These are phyloP conservation scores for Cytospora schulzeri DNA, from an alignment of 2,329 filamentous ascomycete species.

Conservation along the genomic window DNA sequence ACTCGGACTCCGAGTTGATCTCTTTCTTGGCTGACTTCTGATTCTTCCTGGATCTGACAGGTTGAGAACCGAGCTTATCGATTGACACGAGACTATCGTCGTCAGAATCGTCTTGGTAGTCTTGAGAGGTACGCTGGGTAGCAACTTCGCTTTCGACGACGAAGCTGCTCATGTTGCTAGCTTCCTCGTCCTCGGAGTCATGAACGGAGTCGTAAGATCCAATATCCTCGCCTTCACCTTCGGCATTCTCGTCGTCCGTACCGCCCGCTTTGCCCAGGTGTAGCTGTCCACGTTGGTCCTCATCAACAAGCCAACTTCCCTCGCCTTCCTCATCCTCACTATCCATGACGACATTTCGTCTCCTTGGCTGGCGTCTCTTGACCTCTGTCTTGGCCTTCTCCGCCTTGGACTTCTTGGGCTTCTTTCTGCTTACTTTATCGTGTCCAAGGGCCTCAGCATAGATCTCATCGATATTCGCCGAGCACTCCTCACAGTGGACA, in stretches of 20 bases:
- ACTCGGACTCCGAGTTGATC: slow-evolving; percentile 39
- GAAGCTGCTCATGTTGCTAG: slow-evolving; percentile 58
- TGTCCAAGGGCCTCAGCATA: slow-evolving; percentile 47
- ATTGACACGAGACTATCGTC: slow-evolving; percentile 43
- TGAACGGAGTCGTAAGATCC: slow-evolving; percentile 67
- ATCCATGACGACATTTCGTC: slow-evolving; percentile 61
- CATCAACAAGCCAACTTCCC: slow-evolving; percentile 78
- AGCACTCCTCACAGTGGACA: slow-evolving; percentile 68
- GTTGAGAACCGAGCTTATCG: slow-evolving; percentile 40
- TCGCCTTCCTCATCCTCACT: slow-evolving; percentile 70
- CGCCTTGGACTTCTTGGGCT: slow-evolving; percentile 37
- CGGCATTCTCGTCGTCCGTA: slow-evolving; percentile 83
- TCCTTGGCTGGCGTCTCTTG: slow-evolving; percentile 44
- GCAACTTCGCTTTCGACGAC: slow-evolving; percentile 54
- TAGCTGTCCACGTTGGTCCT: slow-evolving; percentile 61
- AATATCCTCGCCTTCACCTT: slow-evolving; percentile 81
- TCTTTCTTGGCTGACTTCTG: slow-evolving; percentile 27
- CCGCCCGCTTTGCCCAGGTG: slow-evolving; percentile 79
- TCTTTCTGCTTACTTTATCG: slow-evolving; percentile 44
- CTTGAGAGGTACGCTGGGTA: slow-evolving; percentile 31
- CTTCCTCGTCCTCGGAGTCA: slow-evolving; percentile 56
- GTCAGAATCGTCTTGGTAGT: slow-evolving; percentile 32
- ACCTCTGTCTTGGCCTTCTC: slow-evolving; percentile 39
- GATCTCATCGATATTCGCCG: slow-evolving; percentile 70
- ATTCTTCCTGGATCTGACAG: slow-evolving; percentile 38